Conservation (phyloP, 225 moss, liverwort and hornwort species). For the Pseudoscleropodium purum region DNA sequence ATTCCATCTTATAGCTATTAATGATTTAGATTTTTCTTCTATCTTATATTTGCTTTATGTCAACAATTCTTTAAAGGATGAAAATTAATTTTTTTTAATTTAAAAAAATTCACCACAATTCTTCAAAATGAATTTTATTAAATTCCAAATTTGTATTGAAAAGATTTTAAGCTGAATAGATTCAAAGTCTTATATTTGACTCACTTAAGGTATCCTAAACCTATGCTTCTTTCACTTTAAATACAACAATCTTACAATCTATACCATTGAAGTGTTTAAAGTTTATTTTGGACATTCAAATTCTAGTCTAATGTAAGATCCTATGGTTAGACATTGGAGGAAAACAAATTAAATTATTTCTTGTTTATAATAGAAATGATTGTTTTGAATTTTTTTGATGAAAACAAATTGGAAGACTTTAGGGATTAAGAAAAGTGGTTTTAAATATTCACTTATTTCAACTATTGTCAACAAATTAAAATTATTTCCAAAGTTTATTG, state of each 20-base stretch:
- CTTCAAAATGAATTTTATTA: neutral
- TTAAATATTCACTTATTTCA: neutral
- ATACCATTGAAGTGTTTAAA: rapidly evolving
- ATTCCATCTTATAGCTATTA: too few relatives aligned
- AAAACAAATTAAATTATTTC: too few relatives aligned
- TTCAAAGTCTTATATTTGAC: neutral
- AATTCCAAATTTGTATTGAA: too few relatives aligned
- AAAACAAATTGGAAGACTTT: rapidly evolving
- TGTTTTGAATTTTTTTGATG: neutral
- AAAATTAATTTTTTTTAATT: rapidly evolving
- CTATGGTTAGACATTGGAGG: rapidly evolving
- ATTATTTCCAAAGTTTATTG: neutral
- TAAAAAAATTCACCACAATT: neutral
- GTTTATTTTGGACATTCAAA: rapidly evolving
- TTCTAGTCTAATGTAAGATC: rapidly evolving
- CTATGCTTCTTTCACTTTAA: neutral
- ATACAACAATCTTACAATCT: neutral
- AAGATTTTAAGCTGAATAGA: too few relatives aligned
- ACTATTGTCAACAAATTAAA: neutral
- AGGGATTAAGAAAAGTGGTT: rapidly evolving
- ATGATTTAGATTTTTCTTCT: too few relatives aligned
- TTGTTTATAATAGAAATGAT: neutral
- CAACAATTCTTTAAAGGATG: too few relatives aligned
- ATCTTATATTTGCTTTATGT: neutral
- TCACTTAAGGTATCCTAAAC: neutral